Evolutionary conservation across 768 basidiomycete species (phyloP).

Genomic region (Rhizopogon roseolus): DNA sequence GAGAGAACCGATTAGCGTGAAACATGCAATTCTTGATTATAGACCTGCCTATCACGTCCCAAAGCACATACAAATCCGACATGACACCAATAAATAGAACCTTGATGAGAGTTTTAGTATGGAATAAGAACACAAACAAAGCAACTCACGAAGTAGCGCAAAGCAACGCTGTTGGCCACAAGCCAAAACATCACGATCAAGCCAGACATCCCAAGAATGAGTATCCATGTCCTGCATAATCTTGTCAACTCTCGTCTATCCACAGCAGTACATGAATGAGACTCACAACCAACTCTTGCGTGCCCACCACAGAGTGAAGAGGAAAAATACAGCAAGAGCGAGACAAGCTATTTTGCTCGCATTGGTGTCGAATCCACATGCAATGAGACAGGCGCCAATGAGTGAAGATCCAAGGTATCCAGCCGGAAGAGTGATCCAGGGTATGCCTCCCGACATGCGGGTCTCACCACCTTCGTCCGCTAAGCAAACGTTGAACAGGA

Average conservation of each 20-base stretch:
- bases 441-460: constrained; percentile 80
- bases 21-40: not conserved
- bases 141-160: constrained; percentile 67
- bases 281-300: constrained; percentile 67
- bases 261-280: not conserved
- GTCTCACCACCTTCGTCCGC: constrained; percentile 89
- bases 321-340: constrained; percentile 78
- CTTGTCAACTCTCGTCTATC: not conserved
- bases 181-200: constrained; percentile 85
- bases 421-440: constrained; percentile 77
- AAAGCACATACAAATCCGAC: constrained; percentile 83
- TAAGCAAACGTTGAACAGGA: constrained; percentile 24
- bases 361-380: constrained; percentile 85
- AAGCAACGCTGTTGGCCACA: constrained; percentile 64
- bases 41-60: constrained; percentile 76
- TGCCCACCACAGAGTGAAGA: constrained; percentile 89
- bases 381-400: constrained; percentile 83
- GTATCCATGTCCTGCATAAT: constrained; percentile 59
- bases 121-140: not conserved
- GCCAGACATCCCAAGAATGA: constrained; percentile 76
- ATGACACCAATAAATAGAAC: constrained; percentile 82
- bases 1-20: constrained; percentile 1
- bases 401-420: constrained; percentile 84
- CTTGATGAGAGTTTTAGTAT: constrained; percentile 27
- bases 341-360: constrained; percentile 83